A percentile compares a stretch with the other conserved stretches of the same genome.
Evolutionary conservation across 1,284 basidiomycete species (phyloP).

Genomic region (Vanrija pseudolonga): DNA sequence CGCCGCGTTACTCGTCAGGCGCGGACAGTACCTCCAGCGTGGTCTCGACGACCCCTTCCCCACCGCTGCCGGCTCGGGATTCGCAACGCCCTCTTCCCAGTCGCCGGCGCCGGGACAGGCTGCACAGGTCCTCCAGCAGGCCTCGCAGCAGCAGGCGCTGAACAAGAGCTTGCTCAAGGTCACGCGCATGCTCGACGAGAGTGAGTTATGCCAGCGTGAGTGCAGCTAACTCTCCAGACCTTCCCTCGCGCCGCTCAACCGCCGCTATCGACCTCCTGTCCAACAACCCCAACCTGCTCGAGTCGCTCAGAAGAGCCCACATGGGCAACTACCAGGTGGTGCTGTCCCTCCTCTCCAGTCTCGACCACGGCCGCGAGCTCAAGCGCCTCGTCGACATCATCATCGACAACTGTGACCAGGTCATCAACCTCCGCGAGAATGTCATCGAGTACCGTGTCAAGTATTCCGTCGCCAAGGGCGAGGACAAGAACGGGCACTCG

Average conservation of each 20-base stretch:
- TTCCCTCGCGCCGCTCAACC: conserved; percentile 50
- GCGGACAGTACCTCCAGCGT: conserved; percentile 75
- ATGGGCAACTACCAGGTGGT: conserved; percentile 88
- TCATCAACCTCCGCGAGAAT: conserved; percentile 84
- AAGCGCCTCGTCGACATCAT: conserved; percentile 84
- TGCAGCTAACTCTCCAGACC: conserved; percentile 22
- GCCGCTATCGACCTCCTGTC: conserved; percentile 80
- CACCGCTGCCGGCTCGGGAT: conserved; percentile 31
- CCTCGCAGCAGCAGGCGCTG: conserved; percentile 75
- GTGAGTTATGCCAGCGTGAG: conserved; percentile 31
- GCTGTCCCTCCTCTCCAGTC: conserved; percentile 78
- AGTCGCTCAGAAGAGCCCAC: conserved; percentile 78
- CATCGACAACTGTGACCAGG: conserved; percentile 85
- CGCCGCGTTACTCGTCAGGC: conserved; percentile 80
- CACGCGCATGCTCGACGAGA: conserved; percentile 71
- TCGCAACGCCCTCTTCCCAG: conserved; percentile 25
- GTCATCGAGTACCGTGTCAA: conserved; percentile 76
- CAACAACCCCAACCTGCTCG: conserved; percentile 70
- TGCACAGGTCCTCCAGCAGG: conserved; percentile 56
- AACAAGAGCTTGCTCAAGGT: conserved; percentile 76
- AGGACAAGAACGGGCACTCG: conserved; percentile 55
- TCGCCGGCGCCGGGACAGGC: conserved; percentile 30
- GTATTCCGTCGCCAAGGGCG: conserved; percentile 75
- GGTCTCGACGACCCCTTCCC: conserved; percentile 73
- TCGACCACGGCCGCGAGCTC: conserved; percentile 74